phyloP scores from a whole-genome alignment of 352 stramenopile genomes.

The Phytophthora sp. region DNA sequence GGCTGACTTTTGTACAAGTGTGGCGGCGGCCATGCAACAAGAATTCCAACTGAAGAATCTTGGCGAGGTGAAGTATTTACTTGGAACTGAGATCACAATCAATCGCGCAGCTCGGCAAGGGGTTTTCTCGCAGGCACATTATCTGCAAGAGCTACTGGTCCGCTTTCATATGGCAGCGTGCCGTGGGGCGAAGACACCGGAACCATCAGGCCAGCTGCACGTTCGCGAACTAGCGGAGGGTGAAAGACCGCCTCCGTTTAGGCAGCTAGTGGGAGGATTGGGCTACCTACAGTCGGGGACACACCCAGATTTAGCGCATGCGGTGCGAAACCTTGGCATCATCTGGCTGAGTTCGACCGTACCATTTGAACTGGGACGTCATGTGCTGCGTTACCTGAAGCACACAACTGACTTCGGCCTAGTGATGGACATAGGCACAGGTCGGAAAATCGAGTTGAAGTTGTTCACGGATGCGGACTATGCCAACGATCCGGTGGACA shows the following conservation, averaged over 20 bases:
- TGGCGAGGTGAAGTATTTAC: constrained; percentile 2
- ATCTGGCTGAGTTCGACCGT: background rate
- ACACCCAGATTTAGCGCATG: background rate
- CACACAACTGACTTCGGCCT: constrained; percentile 7
- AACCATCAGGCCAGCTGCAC: background rate
- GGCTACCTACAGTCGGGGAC: constrained; percentile 11
- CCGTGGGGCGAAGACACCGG: background rate
- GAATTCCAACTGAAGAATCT: background rate
- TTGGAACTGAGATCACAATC: constrained; percentile 1
- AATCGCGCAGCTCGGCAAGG: background rate
- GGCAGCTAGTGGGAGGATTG: constrained; percentile 19
- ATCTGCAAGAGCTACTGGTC: background rate
- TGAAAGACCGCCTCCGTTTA: background rate
- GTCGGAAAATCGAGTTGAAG: background rate
- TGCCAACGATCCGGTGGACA: constrained; percentile 27
- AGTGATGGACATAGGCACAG: background rate
- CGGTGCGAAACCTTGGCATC: constrained; percentile 5
- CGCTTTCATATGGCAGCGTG: constrained; percentile 15
- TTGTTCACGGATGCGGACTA: constrained; percentile 35
- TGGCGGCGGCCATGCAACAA: background rate
- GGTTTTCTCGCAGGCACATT: background rate
- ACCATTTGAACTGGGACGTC: constrained; percentile 6
- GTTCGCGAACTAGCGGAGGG: background rate
- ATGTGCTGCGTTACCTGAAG: constrained; percentile 7
- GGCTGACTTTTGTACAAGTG: background rate